These are phyloP conservation scores for Massospora cicadina DNA, from an alignment of 371 early-diverging fungal species.

Conservation along the genomic window DNA sequence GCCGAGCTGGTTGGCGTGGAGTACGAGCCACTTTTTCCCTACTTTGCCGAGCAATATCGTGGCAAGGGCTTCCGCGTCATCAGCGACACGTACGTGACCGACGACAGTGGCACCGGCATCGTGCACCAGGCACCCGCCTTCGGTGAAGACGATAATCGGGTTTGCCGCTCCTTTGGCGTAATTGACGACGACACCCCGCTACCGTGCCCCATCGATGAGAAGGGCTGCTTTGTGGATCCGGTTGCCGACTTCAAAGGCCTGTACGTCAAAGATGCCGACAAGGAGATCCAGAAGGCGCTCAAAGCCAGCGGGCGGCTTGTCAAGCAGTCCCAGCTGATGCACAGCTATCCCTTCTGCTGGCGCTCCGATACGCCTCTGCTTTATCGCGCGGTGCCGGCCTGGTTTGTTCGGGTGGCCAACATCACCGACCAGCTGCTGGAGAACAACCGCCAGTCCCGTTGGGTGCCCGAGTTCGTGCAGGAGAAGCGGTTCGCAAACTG, in stretches of 20 bases:
- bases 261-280: constrained; percentile 98
- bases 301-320: constrained; percentile 73
- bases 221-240: constrained; percentile 72
- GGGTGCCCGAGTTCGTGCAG: constrained; percentile 97
- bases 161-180: constrained; percentile 70
- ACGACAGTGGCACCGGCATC: constrained; percentile 97
- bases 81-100: constrained; percentile 87
- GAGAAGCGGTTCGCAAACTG: constrained; percentile 99
- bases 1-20: constrained; percentile 70
- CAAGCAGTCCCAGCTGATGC: constrained; percentile 72
- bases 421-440: constrained; percentile 70
- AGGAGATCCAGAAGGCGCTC: constrained; percentile 81
- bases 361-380: constrained; percentile 96
- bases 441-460: constrained; percentile 82
- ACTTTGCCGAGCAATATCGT: constrained; percentile 50
- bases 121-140: constrained; percentile 99
- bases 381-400: constrained; percentile 96
- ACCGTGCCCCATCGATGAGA: constrained; percentile 93
- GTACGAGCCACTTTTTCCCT: constrained; percentile 87
- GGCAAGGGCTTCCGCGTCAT: constrained; percentile 78
- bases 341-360: constrained; percentile 96
- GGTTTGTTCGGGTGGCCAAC: constrained; percentile 94
- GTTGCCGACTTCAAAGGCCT: constrained; percentile 74
- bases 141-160: constrained; percentile 99
- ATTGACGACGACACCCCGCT: constrained; percentile 71